Conservation (phyloP, 495 filamentous ascomycete genomes). For the Hypoxylon lienhwacheense region DNA sequence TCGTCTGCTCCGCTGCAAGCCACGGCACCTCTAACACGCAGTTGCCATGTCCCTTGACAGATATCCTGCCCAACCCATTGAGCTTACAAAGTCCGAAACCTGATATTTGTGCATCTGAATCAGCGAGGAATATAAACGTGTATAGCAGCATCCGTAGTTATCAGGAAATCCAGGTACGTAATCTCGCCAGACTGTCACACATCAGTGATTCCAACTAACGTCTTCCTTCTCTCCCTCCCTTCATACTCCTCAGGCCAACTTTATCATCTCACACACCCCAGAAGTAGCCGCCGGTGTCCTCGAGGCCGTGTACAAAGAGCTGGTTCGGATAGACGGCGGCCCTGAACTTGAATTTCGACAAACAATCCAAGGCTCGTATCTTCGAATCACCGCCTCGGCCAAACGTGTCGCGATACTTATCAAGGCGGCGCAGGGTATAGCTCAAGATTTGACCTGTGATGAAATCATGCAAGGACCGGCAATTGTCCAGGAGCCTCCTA, state of each 20-base stretch:
- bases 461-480: neutral
- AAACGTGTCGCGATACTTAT: slow-evolving; percentile 17
- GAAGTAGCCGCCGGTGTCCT: slow-evolving; percentile 20
- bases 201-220: slow-evolving; percentile 1
- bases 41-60: too few relatives aligned
- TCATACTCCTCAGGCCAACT: slow-evolving; percentile 20
- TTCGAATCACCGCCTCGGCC: slow-evolving; percentile 15
- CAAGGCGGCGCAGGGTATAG: slow-evolving; percentile 31
- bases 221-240: neutral
- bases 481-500: slow-evolving; percentile 33
- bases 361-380: slow-evolving; percentile 3
- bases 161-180: slow-evolving; percentile 1
- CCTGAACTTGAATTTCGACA: slow-evolving; percentile 15
- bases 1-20: too few relatives aligned
- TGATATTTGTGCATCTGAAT: too few relatives aligned
- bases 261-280: slow-evolving; percentile 23
- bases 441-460: slow-evolving; percentile 30
- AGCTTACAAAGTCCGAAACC: too few relatives aligned
- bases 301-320: slow-evolving; percentile 30
- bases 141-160: neutral
- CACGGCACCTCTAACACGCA: too few relatives aligned
- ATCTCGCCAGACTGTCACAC: neutral
- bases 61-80: too few relatives aligned
- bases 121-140: too few relatives aligned
- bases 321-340: slow-evolving; percentile 8